Base-by-base conservation (phyloP, 2,329 filamentous ascomycete species). In the Fusarium compactum region DNA sequence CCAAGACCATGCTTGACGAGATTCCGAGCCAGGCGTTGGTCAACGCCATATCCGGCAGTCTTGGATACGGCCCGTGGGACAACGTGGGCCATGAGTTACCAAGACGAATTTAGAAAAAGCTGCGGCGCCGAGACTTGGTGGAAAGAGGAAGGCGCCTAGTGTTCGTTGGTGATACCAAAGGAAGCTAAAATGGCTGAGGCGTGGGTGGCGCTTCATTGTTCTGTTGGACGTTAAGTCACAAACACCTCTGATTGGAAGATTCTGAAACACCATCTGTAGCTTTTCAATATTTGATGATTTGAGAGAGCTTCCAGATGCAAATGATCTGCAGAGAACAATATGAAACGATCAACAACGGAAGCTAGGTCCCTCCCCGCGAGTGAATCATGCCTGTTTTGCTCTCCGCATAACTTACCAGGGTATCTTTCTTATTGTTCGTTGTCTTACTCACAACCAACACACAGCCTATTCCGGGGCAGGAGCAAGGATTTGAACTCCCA, bases 1-100 rank as follows among this genome's bases (percentile, higher is more conserved):
- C 73, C 72, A 78, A 29, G 77, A 78, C 34, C 78, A 77, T 47
- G 53, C 74, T 79, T 63, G 71, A 74, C 0, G 52, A 65, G 40
- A 62, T 56, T 32, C 77, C 79, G 27, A 75, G 69, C 3, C 59
- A 78, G 30, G 74, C 73, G 0, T 45, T 79, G 44, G 70, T 53
- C 4, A 72, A 67, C 18, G 76, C 65, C 1, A 70, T 78, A 10
- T 47, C 66, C 4, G 58, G 61, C 9, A 67, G 40, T 32, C 48
- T 70, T 3, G 62, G 70, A 25, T 73, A 78, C 20, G 67, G 77
- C 1, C 40, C 75, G 6, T 71, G 63, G 62, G 58, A 69, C 11
- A 70, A 74, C 51, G 65, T 73, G 46, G 73, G 71, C 1, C 71
- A 75, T 25, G 71, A 74, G 47, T 11, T 74, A 47, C 65, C 73